Evolutionary conservation across 1,284 basidiomycete species (phyloP), one percentile per base, ranked within the genome.

Genomic region (Ganoderma lucidum): DNA sequence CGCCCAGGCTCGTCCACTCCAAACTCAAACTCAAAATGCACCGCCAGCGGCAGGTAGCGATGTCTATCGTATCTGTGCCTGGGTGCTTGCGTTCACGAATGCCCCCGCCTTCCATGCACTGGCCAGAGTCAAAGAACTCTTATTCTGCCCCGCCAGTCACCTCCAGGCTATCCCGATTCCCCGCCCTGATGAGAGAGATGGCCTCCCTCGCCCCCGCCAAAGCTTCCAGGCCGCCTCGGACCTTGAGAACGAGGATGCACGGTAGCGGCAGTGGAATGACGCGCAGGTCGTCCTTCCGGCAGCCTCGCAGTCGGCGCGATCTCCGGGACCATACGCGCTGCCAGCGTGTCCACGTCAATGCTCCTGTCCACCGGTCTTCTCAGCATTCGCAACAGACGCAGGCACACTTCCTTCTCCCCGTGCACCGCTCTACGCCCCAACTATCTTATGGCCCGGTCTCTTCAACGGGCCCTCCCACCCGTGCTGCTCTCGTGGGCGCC

Each of bases 351-450:
- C 48, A 48, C 48, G 72, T 66, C 70, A 73, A 64, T 73, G 48
- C 61, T 39, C 61, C 68, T 69, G 71, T 69, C 69, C 62, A 55
- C 23, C 55, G 65, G 42, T 6, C 70, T 70, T 70, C 72, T 67
- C 62, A 73, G 70, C 70, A 71, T 67, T 70, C 66, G 61, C 64
- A 59, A 39, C 68, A 44, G 60, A 63, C 66, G 66, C 72, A 68
- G 72, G 68, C 61, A 55, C 55, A 69, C 12, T 8, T 42, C 55
- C 70, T 66, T 62, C 69, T 63, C 65, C 60, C 65, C 59, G 65
- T 58, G 59, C 69, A 69, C 70, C 70, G 72, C 70, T 68, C 69
- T 69, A 32, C 63, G 19, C 58, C 66, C 60, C 64, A 63, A 44
- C 62, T 64, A 48, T 41, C 70, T 45, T 64, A 64, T 62, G 64